A percentile compares a stretch with the other conserved stretches of the same genome.
phyloP scores from a whole-genome alignment of 73 alveolate species.

The Diophrys appendiculata region DNA sequence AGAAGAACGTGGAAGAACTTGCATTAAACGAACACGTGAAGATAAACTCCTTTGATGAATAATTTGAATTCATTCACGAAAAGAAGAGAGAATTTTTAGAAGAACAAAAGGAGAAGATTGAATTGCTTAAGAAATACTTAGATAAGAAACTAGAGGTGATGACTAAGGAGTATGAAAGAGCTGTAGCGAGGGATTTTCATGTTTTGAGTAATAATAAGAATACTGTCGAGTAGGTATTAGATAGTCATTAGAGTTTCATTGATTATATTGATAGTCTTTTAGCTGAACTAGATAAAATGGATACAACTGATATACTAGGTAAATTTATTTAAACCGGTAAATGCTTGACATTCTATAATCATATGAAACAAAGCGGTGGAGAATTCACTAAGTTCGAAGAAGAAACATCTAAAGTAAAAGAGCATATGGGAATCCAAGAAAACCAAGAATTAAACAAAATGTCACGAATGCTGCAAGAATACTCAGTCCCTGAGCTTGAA shows the following conservation, averaged over 20 bases:
- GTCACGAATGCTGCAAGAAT: background rate
- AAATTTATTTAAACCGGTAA: background rate
- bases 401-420: no score
- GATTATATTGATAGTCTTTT: background rate
- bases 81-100: slow-evolving; percentile 11
- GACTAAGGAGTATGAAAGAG: slow-evolving; percentile 34
- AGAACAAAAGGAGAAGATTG: slow-evolving; percentile 35
- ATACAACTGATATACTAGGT: background rate
- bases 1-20: no score
- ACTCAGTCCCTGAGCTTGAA: background rate
- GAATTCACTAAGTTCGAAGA: background rate
- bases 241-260: background rate
- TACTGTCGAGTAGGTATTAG: background rate
- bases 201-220: slow-evolving; percentile 8
- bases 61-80: no score
- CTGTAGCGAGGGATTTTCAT: slow-evolving; percentile 22
- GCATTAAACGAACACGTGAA: no score
- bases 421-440: background rate
- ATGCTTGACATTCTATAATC: background rate
- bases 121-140: slow-evolving; percentile 27
- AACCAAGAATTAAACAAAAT: background rate
- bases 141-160: slow-evolving; percentile 29
- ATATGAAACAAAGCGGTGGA: background rate
- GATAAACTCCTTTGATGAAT: no score
- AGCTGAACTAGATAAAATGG: background rate